Evolutionary conservation across 1,139 yeast genomes (phyloP).

Genomic region (Taphrina communis): DNA sequence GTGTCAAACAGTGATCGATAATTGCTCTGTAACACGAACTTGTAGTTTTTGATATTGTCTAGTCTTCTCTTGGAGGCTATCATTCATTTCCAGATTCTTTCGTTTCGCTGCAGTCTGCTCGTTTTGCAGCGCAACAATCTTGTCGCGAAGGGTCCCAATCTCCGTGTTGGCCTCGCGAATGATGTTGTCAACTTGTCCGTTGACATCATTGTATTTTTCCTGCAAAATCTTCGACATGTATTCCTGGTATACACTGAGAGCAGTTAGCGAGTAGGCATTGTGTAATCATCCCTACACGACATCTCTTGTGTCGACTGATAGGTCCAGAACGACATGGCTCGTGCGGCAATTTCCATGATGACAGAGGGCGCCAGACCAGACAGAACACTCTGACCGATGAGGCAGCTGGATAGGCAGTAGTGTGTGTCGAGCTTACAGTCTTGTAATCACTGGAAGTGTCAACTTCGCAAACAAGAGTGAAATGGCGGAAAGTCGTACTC

Average conservation of each 20-base stretch:
- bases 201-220: conserved; percentile 41
- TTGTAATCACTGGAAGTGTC: conserved; percentile 42
- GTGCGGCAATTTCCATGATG: conserved; percentile 43
- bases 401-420: not conserved
- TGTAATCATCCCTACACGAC: conserved; percentile 20
- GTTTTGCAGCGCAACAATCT: conserved; percentile 20
- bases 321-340: conserved; percentile 45
- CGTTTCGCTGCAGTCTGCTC: conserved; percentile 37
- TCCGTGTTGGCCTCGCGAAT: conserved; percentile 42
- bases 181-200: conserved; percentile 33
- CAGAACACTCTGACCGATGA: conserved; percentile 43
- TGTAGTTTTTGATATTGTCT: conserved; percentile 44
- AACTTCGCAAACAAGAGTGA: not conserved
- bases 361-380: conserved; percentile 45
- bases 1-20: not conserved
- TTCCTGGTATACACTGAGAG: conserved; percentile 43
- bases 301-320: conserved; percentile 45
- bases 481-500: conserved; percentile 37
- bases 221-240: conserved; percentile 39
- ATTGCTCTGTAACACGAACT: not conserved
- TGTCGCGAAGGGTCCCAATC: conserved; percentile 38
- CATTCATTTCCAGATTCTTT: conserved; percentile 40
- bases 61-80: conserved; percentile 42
- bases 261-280: not conserved
- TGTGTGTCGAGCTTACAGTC: conserved; percentile 25